These are phyloP conservation scores for Sindora glabra DNA, from an alignment of 306 rosid genomes.

Conservation along the genomic window DNA sequence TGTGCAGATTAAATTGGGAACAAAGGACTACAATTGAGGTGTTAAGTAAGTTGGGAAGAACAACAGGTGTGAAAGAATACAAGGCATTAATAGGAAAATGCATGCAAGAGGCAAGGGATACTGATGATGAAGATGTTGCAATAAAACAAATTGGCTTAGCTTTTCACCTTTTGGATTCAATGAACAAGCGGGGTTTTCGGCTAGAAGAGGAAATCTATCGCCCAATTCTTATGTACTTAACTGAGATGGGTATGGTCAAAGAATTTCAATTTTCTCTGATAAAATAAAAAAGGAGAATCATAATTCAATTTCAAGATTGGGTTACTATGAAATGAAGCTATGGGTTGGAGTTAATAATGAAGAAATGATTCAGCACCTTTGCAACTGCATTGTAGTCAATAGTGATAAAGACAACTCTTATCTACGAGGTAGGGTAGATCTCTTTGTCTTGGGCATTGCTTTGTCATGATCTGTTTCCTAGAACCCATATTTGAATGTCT, in stretches of 20 bases:
- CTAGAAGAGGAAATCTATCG: slow-evolving; percentile 54
- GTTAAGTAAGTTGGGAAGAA: slow-evolving; percentile 54
- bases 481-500: background rate
- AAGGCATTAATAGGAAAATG: slow-evolving; percentile 41
- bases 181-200: slow-evolving; percentile 57
- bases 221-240: slow-evolving; percentile 49
- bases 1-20: slow-evolving; percentile 48
- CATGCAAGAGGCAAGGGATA: slow-evolving; percentile 47
- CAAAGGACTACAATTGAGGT: slow-evolving; percentile 21
- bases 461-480: background rate
- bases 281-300: slow-evolving; percentile 44
- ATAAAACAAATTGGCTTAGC: slow-evolving; percentile 46
- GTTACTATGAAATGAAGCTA: slow-evolving; percentile 80
- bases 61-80: slow-evolving; percentile 53
- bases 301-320: slow-evolving; percentile 41
- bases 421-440: slow-evolving; percentile 50
- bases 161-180: slow-evolving; percentile 34
- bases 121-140: slow-evolving; percentile 35
- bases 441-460: background rate
- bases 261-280: slow-evolving; percentile 56
- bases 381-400: slow-evolving; percentile 35
- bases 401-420: slow-evolving; percentile 26
- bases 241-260: slow-evolving; percentile 61
- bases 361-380: slow-evolving; percentile 68
- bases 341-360: slow-evolving; percentile 49